Conservation (phyloP, 1,284 basidiomycete genomes). For the Schizopora paradoxa region DNA sequence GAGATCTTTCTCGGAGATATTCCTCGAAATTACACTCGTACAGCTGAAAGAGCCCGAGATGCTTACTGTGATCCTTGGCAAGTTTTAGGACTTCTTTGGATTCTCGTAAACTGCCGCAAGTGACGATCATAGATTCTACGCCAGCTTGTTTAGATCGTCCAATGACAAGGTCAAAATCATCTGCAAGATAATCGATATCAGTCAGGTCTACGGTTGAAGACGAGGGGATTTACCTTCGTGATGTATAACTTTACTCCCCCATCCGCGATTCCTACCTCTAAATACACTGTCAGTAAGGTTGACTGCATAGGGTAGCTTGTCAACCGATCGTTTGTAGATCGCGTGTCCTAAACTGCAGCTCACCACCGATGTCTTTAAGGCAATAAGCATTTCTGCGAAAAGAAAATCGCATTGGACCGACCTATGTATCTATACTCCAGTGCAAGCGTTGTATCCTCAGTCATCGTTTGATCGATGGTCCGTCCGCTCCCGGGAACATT, state of each 20-base stretch:
- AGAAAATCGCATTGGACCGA: slow-evolving; percentile 14
- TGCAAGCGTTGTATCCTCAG: no score
- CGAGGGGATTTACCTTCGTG: slow-evolving; percentile 40
- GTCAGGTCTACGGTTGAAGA: not conserved
- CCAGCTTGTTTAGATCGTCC: slow-evolving; percentile 58
- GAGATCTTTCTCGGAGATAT: slow-evolving; percentile 39
- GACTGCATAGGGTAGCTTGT: slow-evolving; percentile 32
- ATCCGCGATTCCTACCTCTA: slow-evolving; percentile 48
- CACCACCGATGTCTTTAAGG: slow-evolving; percentile 42
- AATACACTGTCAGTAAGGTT: slow-evolving; percentile 62
- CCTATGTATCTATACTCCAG: slow-evolving; percentile 37
- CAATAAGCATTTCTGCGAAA: not conserved
- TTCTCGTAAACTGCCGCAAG: slow-evolving; percentile 72
- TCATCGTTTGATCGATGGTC: no score
- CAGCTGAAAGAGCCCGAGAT: not conserved
- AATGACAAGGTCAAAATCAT: slow-evolving; percentile 65
- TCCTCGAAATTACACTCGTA: not conserved
- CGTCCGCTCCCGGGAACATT: no score
- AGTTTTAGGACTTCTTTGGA: slow-evolving; percentile 58
- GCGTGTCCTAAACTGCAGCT: not conserved
- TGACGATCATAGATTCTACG: slow-evolving; percentile 76
- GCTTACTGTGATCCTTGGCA: slow-evolving; percentile 50
- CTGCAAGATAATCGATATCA: slow-evolving; percentile 30
- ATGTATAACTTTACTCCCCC: no score
- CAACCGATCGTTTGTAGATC: not conserved